Base-by-base conservation (phyloP, 306 rosid genomes). In the Macrotyloma uniflorum region DNA sequence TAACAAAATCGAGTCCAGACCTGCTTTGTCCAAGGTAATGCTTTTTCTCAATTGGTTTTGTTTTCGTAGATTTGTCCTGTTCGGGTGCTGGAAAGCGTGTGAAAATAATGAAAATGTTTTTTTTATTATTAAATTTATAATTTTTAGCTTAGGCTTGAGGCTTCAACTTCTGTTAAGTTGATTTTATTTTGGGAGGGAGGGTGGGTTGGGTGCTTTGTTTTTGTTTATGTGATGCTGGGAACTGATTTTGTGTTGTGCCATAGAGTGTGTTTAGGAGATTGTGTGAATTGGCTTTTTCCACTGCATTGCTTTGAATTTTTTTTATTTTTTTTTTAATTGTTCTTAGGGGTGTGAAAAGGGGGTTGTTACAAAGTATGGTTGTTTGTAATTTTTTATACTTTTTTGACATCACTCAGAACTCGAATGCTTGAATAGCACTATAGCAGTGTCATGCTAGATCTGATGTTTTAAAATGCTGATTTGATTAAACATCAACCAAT, bases 1-100 rank as follows among this genome's bases (percentile, higher is more conserved):
- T 46, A 84, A 68, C 83, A 93, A 87, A 85, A 88, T 90, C 76
- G 93, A 92, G 83, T 85, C 98, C 40, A 87, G 88, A 78, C 95
- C 97, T 2, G 82, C 78, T 63, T 83, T 91, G 47, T 22, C 89
- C 13, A 86, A 87, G 86, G 97, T 94, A 90, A 40, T 45, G 68
- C 1, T n/a, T 74, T 78, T 69, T 22, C 1, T 38, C 49, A 67
- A 49, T 73, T 19, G 15, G 10, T 24, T 62, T 51, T 1, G 9
- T 24, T 57, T 55, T 35, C 10, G 0, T 3, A 20, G 36, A 77
- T 45, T 71, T 67, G 54, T 47, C 45, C 45, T 65, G 0, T 73
- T 43, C 26, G 78, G 66, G 24, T 86, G 50, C 28, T 42, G 18
- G 46, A 59, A 53, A 8, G 12, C 33, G 62, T 57, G 47, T 61